These are phyloP conservation scores for Bacidia rubella DNA, from an alignment of 495 filamentous ascomycete genomes.

Conservation along the genomic window DNA sequence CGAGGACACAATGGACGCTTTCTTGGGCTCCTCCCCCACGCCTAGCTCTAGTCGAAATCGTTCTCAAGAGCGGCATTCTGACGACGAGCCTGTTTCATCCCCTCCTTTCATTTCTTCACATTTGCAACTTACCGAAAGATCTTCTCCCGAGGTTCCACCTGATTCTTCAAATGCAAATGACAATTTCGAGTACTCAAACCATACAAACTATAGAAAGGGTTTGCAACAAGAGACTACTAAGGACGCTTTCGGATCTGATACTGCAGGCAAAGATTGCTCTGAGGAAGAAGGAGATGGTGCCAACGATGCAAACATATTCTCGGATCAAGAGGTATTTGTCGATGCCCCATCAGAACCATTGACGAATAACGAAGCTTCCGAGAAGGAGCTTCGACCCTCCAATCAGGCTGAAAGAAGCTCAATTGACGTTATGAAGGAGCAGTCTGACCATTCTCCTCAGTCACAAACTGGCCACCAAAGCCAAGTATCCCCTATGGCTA, in stretches of 20 bases:
- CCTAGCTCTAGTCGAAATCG: constrained; percentile 35
- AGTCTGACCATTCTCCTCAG: too few species aligned
- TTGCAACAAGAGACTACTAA: not conserved
- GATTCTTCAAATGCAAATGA: not conserved
- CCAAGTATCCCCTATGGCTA: too few species aligned
- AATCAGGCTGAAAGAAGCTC: too few species aligned
- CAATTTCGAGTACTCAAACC: too few species aligned
- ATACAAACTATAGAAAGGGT: not conserved
- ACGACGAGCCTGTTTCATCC: constrained; percentile 38
- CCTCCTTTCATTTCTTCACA: constrained; percentile 24
- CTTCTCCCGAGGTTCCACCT: not conserved
- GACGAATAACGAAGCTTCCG: not conserved
- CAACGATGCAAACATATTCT: not conserved
- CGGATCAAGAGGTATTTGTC: constrained; percentile 13
- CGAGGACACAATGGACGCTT: constrained; percentile 39
- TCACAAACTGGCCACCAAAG: too few species aligned
- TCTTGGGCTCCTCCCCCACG: constrained; percentile 71
- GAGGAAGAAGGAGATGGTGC: not conserved
- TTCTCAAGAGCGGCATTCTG: constrained; percentile 21
- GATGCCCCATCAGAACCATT: constrained; percentile 10
- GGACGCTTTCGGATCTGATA: not conserved
- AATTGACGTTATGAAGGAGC: too few species aligned
- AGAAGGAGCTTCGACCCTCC: not conserved
- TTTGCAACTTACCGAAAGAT: not conserved
- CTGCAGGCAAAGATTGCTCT: not conserved